Percentiles rank a stretch among this genome's conserved stretches.
These are phyloP conservation scores for Boletus sp. DNA, from an alignment of 768 basidiomycete genomes.

Conservation along the genomic window DNA sequence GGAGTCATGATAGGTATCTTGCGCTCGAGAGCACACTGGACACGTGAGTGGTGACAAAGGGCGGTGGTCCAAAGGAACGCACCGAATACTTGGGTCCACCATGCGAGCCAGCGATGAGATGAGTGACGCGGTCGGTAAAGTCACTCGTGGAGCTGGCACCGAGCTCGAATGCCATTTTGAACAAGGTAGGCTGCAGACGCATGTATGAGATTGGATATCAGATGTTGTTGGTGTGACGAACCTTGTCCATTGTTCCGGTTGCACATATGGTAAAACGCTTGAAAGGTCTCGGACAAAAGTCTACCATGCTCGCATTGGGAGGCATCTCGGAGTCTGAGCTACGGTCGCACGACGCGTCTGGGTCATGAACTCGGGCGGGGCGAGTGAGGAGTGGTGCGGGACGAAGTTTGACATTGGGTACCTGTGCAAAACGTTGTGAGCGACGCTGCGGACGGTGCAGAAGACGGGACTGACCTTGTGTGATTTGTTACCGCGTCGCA, in stretches of 20 bases:
- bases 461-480: constrained; percentile 44
- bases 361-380: constrained; percentile 11
- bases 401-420: constrained; percentile 79
- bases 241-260: constrained; percentile 80
- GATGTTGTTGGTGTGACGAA: constrained; percentile 29
- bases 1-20: constrained; percentile 77
- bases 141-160: constrained; percentile 68
- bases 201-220: constrained; percentile 1
- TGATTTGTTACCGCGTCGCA: constrained; percentile 62
- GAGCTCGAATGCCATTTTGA: constrained; percentile 75
- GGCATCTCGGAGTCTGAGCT: constrained; percentile 50
- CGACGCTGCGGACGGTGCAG: neutral
- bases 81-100: constrained; percentile 85
- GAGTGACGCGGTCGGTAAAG: constrained; percentile 84
- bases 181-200: constrained; percentile 57
- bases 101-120: constrained; percentile 77
- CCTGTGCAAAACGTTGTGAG: constrained; percentile 39
- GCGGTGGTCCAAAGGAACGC: constrained; percentile 15
- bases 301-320: constrained; percentile 43
- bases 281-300: constrained; percentile 64
- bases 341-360: constrained; percentile 34
- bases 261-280: constrained; percentile 64
- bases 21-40: constrained; percentile 77
- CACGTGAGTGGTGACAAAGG: neutral
- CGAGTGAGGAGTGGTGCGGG: constrained; percentile 46